Percentiles rank a stretch among this genome's conserved stretches.
phyloP scores from a whole-genome alignment of 345 rosid species.

The Fremontodendron californicum region DNA sequence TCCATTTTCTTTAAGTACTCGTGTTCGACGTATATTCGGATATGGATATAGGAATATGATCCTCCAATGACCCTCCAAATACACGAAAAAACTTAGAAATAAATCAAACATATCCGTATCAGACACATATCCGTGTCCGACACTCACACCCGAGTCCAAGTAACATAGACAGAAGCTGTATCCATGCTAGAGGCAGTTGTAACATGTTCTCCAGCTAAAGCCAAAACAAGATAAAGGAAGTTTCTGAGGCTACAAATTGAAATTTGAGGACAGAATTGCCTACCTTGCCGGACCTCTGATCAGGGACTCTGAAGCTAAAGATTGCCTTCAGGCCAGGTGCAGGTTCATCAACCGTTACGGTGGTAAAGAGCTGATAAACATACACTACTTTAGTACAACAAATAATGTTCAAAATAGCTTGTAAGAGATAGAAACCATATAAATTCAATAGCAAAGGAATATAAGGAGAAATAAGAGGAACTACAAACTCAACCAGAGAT shows the following conservation, averaged over 20 bases:
- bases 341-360: constrained; percentile 78
- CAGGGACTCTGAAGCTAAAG: constrained; percentile 76
- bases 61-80: too few species aligned
- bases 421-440: background rate
- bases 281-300: constrained; percentile 96
- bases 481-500: background rate
- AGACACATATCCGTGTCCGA: too few species aligned
- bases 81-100: too few species aligned
- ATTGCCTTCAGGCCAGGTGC: constrained; percentile 87
- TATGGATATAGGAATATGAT: too few species aligned
- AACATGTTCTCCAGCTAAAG: background rate
- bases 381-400: background rate
- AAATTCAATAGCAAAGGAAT: background rate
- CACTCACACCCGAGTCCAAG: too few species aligned
- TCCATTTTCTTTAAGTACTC: too few species aligned
- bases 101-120: too few species aligned
- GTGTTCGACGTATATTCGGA: too few species aligned
- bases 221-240: background rate
- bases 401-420: background rate
- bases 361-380: constrained; percentile 59
- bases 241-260: background rate
- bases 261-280: background rate
- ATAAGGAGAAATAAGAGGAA: background rate
- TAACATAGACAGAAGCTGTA: background rate
- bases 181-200: background rate